Conservation (phyloP, 2,329 filamentous ascomycete species). For the Fusarium abutilonis region DNA sequence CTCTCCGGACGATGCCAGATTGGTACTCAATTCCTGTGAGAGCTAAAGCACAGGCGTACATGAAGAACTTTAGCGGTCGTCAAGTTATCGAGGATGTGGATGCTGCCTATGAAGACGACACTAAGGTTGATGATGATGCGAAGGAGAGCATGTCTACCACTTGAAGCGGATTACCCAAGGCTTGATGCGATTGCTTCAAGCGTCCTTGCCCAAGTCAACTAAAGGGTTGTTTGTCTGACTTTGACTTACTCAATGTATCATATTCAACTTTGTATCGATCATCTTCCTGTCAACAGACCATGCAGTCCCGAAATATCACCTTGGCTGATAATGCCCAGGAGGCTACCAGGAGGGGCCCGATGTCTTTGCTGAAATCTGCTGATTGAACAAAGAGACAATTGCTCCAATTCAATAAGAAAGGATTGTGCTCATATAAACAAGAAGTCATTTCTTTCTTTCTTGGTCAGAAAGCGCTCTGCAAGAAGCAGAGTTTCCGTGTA, state of each 20-base stretch:
- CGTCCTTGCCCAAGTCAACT: too few relatives aligned
- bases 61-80: conserved; percentile 57
- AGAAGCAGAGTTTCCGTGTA: conserved; percentile 4
- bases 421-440: not conserved
- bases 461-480: conserved; percentile 4
- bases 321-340: too few relatives aligned
- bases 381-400: conserved; percentile 3
- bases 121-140: conserved; percentile 34
- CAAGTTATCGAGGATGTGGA: conserved; percentile 60
- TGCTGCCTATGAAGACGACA: conserved; percentile 48
- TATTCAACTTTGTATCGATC: too few relatives aligned
- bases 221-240: not conserved
- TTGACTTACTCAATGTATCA: conserved; percentile 8
- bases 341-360: too few relatives aligned
- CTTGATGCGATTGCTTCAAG: not conserved
- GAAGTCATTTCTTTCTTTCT: conserved; percentile 3
- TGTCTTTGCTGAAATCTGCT: conserved; percentile 15
- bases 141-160: conserved; percentile 49
- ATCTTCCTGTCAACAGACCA: too few relatives aligned
- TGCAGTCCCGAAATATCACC: too few relatives aligned
- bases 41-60: conserved; percentile 53
- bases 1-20: conserved; percentile 65
- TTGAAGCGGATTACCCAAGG: conserved; percentile 10
- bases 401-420: conserved; percentile 9
- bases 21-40: conserved; percentile 69